Base-by-base conservation (phyloP, 768 basidiomycete genomes). In the Tulasnella sp. region DNA sequence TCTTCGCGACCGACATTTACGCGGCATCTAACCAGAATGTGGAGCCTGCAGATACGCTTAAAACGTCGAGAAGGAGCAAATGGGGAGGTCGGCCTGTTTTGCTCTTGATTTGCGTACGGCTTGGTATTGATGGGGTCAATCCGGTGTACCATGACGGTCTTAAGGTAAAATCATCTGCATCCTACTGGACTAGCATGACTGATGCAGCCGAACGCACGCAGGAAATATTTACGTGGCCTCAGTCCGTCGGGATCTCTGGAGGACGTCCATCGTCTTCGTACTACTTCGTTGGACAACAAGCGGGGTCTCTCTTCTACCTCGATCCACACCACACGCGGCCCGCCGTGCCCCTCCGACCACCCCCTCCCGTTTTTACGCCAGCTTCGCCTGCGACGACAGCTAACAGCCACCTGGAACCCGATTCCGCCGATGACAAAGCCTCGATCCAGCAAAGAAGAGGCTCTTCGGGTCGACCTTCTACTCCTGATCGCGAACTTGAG, bases 191-290 rank as follows among this genome's bases (percentile, higher is more conserved):
- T 69, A 14, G 36, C 11, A 17, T 69, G 34, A 38, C 71, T 79
- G 40, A 67, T 19, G 34, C 54, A 45, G 54, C 71, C 75, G 25
- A 76, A n/a, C 36, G 64, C 5, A 70, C 31, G 77, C 8, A 97
- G 95, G 85, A 88, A 34, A 82, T 98, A 39, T 98, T 96, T 82
- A 93, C 92, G 0, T 94, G 96, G 83, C 96, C 96, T 0, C 97
- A 99, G 84, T 94, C 92, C 1, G 92, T 97, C 45, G 97, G 97
- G 52, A 99, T 99, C 74, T 96, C 97, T 0, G 97, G 97, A 49
- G 97, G 97, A 2, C 88, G 97, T 29, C 97, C 97, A 0, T 93
- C 93, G n/a, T 96, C 94, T 0, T 97, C 96, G 0, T 99, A 97
- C 83, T 99, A 99, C 83, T 99, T 99, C 81, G 93, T 99, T 69